Evolutionary conservation across 2,329 filamentous ascomycete species (phyloP).

Genomic region (Emericellopsis cladophorae): DNA sequence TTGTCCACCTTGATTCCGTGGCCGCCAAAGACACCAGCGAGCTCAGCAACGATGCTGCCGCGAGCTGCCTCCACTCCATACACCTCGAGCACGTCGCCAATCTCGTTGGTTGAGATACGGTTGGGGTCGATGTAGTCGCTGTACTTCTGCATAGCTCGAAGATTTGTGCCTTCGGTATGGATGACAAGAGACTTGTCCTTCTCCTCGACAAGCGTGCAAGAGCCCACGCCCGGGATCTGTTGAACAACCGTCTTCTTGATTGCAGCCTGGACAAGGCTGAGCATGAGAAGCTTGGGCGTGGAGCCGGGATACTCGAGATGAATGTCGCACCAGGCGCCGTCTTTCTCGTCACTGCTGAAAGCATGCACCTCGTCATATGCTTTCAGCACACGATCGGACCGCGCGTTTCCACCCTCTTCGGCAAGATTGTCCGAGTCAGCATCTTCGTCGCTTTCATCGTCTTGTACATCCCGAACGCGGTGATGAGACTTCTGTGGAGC

Average conservation of each 20-base stretch:
- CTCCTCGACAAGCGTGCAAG: constrained; percentile 56
- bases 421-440: constrained; percentile 26
- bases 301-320: constrained; percentile 70
- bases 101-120: constrained; percentile 82
- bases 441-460: constrained; percentile 25
- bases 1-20: constrained; percentile 90
- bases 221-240: constrained; percentile 65
- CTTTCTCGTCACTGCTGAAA: constrained; percentile 68
- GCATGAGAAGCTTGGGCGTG: constrained; percentile 84
- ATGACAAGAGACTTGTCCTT: constrained; percentile 37
- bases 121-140: constrained; percentile 77
- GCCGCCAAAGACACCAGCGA: constrained; percentile 72
- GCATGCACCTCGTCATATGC: constrained; percentile 54
- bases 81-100: constrained; percentile 67
- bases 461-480: constrained; percentile 5
- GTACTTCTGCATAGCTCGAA: constrained; percentile 82
- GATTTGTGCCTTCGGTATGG: constrained; percentile 74
- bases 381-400: constrained; percentile 52
- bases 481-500: constrained; percentile 24
- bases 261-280: constrained; percentile 76
- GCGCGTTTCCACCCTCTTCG: constrained; percentile 28
- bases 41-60: constrained; percentile 73
- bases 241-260: constrained; percentile 73
- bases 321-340: constrained; percentile 65
- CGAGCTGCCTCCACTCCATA: constrained; percentile 94